These are phyloP conservation scores for Sporothrix pseudoabietina DNA, from an alignment of 2,329 filamentous ascomycete genomes.

Conservation along the genomic window DNA sequence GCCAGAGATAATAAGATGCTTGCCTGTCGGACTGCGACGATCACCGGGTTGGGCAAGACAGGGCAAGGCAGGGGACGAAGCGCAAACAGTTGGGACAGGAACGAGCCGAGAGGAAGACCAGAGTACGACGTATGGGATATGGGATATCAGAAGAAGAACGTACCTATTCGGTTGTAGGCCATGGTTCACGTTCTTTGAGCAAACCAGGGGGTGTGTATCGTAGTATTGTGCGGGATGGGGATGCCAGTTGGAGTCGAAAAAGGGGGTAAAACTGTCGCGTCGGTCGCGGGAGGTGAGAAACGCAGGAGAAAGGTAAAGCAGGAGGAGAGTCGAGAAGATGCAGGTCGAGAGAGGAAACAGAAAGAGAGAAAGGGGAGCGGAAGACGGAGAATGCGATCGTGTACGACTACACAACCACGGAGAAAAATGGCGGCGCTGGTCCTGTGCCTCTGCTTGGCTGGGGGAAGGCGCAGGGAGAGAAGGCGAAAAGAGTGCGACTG, in stretches of 20 bases:
- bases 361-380: not conserved
- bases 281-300: slow-evolving; percentile 4
- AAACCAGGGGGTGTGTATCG: slow-evolving; percentile 22
- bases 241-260: slow-evolving; percentile 5
- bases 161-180: slow-evolving; percentile 75
- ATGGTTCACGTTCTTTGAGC: slow-evolving; percentile 48
- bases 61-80: slow-evolving; percentile 3
- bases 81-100: not conserved
- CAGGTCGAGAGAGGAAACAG: not conserved
- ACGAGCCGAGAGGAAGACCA: not conserved
- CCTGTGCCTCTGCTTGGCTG: slow-evolving; percentile 10
- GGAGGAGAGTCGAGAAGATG: not conserved
- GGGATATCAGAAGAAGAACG: slow-evolving; percentile 43
- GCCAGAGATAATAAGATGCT: slow-evolving; percentile 21
- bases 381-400: not conserved
- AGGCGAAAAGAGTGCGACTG: not conserved
- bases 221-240: not conserved
- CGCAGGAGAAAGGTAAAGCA: not conserved
- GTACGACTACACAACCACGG: slow-evolving; percentile 19
- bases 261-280: not conserved
- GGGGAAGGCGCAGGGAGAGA: not conserved
- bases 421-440: slow-evolving; percentile 15
- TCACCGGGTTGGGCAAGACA: slow-evolving; percentile 9
- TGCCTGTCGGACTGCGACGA: slow-evolving; percentile 15
- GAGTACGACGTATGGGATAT: not conserved